Base-by-base conservation (phyloP, 768 basidiomycete genomes). In the Suillus brevipes region DNA sequence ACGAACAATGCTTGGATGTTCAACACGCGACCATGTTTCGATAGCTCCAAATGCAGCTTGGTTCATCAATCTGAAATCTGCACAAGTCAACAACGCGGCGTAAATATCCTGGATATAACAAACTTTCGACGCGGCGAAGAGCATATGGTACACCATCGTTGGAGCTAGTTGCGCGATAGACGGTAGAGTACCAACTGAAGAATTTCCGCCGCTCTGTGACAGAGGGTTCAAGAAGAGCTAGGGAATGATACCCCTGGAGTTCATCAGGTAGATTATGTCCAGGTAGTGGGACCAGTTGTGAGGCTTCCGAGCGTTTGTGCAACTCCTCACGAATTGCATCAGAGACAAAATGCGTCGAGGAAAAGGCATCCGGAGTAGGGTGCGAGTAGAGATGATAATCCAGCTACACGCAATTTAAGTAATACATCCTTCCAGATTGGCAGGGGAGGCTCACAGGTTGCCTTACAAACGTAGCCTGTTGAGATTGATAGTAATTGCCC, bases 331-430 rank as follows among this genome's bases (percentile, higher is more conserved):
- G 89, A 20, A 89, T 80, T 28, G 83, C 83, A 70, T 95, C 92
- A n/a, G 95, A 90, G 57, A 97, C 84, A 78, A 97, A 98, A 73
- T 96, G 94, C 37, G 84, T 81, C 20, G 84, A 73, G 69, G 84
- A 71, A 73, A 90, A 80, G 63, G 82, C 71, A 67, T 85, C 78
- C 52, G 90, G 81, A 71, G 90, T 80, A 70, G 85, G 84, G 2
- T 86, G 85, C 4, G 92, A 89, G 79, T 99, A 99, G 37, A 98
- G 84, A 69, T 98, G 94, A 72, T 99, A 95, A 73, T 97, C 88
- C 55, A 99, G 84, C 94, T 97, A 73, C 50, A 61, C 10, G 28
- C 43, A 34, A 31, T 5, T 49, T 37, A 23, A 49, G 28, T 53
- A 47, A 62, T 25, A 60, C 18, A 53, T 47, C 61, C 60, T 13